Conservation (phyloP, 441 rosid genomes). For the Gossypium schwendimanii region DNA sequence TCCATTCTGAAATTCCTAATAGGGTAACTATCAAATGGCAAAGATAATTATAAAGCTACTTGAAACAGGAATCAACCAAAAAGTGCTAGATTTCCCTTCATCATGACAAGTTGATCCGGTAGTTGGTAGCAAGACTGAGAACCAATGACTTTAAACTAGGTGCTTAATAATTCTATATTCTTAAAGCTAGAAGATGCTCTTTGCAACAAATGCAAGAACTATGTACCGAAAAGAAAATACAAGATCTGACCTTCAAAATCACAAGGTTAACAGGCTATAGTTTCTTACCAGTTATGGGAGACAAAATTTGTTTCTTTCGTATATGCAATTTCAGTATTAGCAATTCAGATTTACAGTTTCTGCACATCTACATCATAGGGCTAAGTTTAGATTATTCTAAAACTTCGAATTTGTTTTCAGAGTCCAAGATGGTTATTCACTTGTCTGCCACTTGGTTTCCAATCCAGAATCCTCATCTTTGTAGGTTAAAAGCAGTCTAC, state of each 20-base stretch:
- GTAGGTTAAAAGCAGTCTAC: neutral
- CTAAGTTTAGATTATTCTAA: neutral
- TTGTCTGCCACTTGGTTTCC: neutral
- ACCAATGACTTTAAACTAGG: neutral
- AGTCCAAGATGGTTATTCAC: constrained; percentile 1
- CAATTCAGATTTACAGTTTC: neutral
- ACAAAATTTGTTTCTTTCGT: neutral
- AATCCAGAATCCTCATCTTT: neutral
- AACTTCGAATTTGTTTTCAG: neutral
- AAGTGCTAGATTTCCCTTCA: neutral
- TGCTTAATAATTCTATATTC: neutral
- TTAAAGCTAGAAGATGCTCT: constrained; percentile 6
- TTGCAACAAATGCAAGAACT: neutral
- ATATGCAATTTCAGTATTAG: neutral
- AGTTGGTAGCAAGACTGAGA: neutral
- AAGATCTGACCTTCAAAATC: neutral
- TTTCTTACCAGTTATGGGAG: neutral
- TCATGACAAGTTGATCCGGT: neutral
- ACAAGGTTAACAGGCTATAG: neutral
- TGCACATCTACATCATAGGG: neutral
- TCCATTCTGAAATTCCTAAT: neutral
- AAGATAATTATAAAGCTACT: neutral
- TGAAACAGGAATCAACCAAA: neutral
- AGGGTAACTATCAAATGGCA: neutral
- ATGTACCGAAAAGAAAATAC: neutral